A percentile compares a stretch with the other conserved stretches of the same genome.
Evolutionary conservation across 2,329 filamentous ascomycete genomes (phyloP).

Genomic region (Microdochium paspali): DNA sequence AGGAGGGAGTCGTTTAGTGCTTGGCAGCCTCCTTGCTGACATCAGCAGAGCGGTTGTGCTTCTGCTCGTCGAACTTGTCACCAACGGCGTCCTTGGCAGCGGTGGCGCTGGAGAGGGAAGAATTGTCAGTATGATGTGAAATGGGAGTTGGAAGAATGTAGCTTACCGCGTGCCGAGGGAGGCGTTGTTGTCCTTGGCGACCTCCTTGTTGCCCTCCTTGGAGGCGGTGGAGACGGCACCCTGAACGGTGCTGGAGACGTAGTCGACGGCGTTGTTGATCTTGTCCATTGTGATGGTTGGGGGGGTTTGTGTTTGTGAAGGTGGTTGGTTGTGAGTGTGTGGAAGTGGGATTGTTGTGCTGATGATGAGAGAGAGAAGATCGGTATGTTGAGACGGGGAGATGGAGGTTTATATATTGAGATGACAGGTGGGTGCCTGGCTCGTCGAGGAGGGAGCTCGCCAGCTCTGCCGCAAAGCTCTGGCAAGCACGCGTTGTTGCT

Average conservation of each 20-base stretch:
- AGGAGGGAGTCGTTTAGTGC: constrained; percentile 16
- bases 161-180: constrained; percentile 42
- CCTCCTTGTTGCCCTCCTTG: constrained; percentile 63
- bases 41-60: constrained; percentile 21
- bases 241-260: constrained; percentile 57
- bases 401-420: background rate
- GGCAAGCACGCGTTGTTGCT: background rate
- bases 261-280: constrained; percentile 55
- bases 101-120: constrained; percentile 21
- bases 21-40: constrained; percentile 25
- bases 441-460: background rate
- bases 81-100: constrained; percentile 38
- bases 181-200: constrained; percentile 53
- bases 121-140: constrained; percentile 16
- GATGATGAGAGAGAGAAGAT: constrained; percentile 1
- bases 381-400: background rate
- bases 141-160: background rate
- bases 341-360: background rate
- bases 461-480: background rate
- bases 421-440: background rate
- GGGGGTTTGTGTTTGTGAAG: constrained; percentile 6
- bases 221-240: constrained; percentile 43
- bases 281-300: constrained; percentile 35
- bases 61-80: constrained; percentile 34
- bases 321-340: constrained; percentile 8